Evolutionary conservation across 2,329 filamentous ascomycete genomes (phyloP).

Genomic region (Delphinella strobiligena): DNA sequence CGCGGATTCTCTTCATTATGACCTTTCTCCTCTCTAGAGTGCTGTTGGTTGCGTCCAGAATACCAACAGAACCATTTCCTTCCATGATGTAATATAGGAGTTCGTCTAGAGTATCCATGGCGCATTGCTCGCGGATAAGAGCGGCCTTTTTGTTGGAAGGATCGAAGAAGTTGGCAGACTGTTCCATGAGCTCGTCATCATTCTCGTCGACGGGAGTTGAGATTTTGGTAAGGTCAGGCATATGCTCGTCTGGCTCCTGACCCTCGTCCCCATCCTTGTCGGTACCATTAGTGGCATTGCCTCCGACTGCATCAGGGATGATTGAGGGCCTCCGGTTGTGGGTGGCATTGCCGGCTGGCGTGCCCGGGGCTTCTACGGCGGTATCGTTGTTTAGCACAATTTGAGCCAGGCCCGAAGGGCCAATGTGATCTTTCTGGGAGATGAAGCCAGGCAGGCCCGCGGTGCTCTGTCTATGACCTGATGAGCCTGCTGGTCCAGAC

Average conservation of each 20-base stretch:
- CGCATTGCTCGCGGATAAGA: conserved; percentile 78
- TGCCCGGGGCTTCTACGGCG: conserved; percentile 22
- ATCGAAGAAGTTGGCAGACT: conserved; percentile 77
- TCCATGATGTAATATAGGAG: conserved; percentile 78
- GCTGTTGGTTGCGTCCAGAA: conserved; percentile 95
- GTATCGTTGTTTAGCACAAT: conserved; percentile 48
- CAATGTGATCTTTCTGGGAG: conserved; percentile 13
- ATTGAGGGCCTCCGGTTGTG: neutral
- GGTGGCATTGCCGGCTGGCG: conserved; percentile 18
- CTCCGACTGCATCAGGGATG: neutral
- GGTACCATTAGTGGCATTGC: conserved; percentile 9
- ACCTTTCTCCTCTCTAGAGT: conserved; percentile 74
- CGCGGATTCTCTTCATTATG: conserved; percentile 50
- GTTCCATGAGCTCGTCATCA: conserved; percentile 9
- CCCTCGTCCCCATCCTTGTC: neutral
- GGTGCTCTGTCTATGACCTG: conserved; percentile 14
- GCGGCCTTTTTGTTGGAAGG: conserved; percentile 74
- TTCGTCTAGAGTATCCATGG: conserved; percentile 84
- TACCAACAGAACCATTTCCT: conserved; percentile 77
- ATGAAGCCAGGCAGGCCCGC: conserved; percentile 13
- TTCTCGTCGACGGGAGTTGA: conserved; percentile 9
- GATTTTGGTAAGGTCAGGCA: conserved; percentile 17
- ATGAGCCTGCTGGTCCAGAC: no score
- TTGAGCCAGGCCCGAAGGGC: conserved; percentile 29
- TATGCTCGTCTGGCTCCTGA: neutral